Percentiles rank a stretch among this genome's conserved stretches.
Conservation (phyloP, 768 basidiomycete genomes). For the Sporobolomyces pararoseus region DNA sequence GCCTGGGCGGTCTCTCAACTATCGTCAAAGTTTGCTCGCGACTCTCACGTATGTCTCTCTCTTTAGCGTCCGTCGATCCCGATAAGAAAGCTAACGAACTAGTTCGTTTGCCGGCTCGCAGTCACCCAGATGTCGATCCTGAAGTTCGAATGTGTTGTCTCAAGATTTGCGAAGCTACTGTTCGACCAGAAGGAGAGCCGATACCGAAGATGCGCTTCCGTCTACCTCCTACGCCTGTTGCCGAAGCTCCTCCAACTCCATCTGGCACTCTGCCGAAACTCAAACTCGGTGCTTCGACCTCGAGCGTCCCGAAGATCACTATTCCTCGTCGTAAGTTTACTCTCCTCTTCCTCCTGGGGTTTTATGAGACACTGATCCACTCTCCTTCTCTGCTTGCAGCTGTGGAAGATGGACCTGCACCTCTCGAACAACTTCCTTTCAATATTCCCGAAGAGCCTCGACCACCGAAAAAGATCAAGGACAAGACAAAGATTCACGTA, state of each 20-base stretch:
- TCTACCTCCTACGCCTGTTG: conserved; percentile 24
- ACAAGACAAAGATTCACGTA: conserved; percentile 29
- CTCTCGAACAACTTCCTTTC: conserved; percentile 9
- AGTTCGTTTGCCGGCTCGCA: too few species aligned
- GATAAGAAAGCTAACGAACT: too few species aligned
- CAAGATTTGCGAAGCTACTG: conserved; percentile 83
- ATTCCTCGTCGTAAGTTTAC: conserved; percentile 9
- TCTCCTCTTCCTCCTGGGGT: neutral
- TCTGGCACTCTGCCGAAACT: conserved; percentile 7
- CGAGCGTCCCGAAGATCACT: conserved; percentile 20
- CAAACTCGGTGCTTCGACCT: conserved; percentile 27
- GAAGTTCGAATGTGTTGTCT: conserved; percentile 87
- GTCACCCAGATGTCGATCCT: conserved; percentile 71
- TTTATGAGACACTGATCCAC: too few species aligned
- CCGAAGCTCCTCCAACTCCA: conserved; percentile 16
- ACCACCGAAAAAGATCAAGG: conserved; percentile 30
- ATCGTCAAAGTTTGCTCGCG: conserved; percentile 76
- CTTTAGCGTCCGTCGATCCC: too few species aligned
- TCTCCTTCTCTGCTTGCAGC: too few species aligned
- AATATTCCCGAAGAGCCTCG: conserved; percentile 19
- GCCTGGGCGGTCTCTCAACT: conserved; percentile 65
- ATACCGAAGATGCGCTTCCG: conserved; percentile 67
- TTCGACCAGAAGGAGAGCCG: conserved; percentile 75
- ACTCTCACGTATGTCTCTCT: conserved; percentile 64
- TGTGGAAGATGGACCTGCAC: neutral